Evolutionary conservation across 371 early-diverging fungal species (phyloP), one percentile per base, ranked within the genome.

Genomic region (Phascolomyces articulosus): DNA sequence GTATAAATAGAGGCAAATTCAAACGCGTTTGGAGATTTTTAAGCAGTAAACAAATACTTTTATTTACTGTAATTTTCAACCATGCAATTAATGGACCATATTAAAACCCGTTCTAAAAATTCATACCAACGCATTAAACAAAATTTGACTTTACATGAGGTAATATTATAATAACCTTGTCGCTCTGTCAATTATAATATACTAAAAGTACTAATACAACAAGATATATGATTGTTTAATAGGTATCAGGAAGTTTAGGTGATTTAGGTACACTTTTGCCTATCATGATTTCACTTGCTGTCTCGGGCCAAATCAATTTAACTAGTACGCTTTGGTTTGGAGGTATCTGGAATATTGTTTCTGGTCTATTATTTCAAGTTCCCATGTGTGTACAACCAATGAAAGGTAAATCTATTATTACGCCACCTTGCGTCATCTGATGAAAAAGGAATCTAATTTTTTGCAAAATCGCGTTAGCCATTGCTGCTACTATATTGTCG

Each of bases 221-320:
- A n/a, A n/a, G n/a, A n/a, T n/a, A n/a, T n/a, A n/a, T n/a, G n/a
- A n/a, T n/a, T n/a, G n/a, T n/a, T n/a, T n/a, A 11, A 15, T 40
- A 89, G 79, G 55, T 91, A 28, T 89, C 90, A 63, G 92, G 92
- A 6, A 83, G 90, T 47, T 76, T 90, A 34, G 94, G 96, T 56
- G 95, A 96, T 77, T 69, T 95, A 23, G 96, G 95, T 15, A 96
- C 96, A 0, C 86, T 96, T 40, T 71, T 96, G 40, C 96, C 96
- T 11, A 89, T 96, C 58, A 87, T 95, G 75, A 86, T 94, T 21
- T 88, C 94, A 9, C 77, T 96, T 21, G 79, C 92, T 6, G 68
- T 89, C 13, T 83, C 86, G 4, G 88, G 89, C 8, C 94, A 94
- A 70, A 85, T 92, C 62, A 88, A 91, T 61, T 71, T 96, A 38